Evolutionary conservation across 352 stramenopile genomes (phyloP).

Genomic region (Globisporangium lucens): DNA sequence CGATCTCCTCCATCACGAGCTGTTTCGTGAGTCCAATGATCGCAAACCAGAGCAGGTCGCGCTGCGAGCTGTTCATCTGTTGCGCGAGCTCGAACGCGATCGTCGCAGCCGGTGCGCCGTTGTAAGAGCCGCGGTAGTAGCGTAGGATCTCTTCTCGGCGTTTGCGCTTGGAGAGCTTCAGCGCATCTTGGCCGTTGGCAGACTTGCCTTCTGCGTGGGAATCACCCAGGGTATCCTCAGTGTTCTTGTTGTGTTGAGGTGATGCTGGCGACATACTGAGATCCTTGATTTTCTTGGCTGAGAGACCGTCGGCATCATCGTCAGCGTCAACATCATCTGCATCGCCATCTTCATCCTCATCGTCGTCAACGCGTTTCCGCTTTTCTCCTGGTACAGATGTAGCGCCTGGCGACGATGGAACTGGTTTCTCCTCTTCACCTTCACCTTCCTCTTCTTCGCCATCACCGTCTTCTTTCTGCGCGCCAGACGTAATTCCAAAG

Average conservation of each 20-base stretch:
- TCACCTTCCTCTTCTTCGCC: constrained; percentile 15
- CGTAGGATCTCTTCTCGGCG: constrained; percentile 77
- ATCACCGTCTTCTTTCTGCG: constrained; percentile 7
- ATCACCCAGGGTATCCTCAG: background rate
- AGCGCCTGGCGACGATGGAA: constrained; percentile 13
- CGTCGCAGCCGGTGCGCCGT: constrained; percentile 63
- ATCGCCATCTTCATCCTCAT: constrained; percentile 25
- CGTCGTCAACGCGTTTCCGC: constrained; percentile 40
- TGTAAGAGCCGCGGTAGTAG: constrained; percentile 95
- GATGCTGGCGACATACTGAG: background rate
- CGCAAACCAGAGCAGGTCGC: constrained; percentile 95
- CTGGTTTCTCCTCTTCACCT: constrained; percentile 13
- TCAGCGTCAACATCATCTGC: constrained; percentile 27
- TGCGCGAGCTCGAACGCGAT: constrained; percentile 83
- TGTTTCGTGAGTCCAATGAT: constrained; percentile 96
- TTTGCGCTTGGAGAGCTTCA: constrained; percentile 45
- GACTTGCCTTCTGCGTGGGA: background rate
- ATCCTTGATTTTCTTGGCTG: constrained; percentile 2
- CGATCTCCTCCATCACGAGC: constrained; percentile 92
- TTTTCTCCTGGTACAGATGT: constrained; percentile 6
- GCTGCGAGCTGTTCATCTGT: constrained; percentile 80
- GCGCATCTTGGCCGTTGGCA: constrained; percentile 20
- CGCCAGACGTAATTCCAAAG: constrained; percentile 21
- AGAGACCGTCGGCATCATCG: constrained; percentile 21
- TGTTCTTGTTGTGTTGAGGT: background rate